Evolutionary conservation across 2,329 filamentous ascomycete genomes (phyloP).

Genomic region (Cladosporium sp.): DNA sequence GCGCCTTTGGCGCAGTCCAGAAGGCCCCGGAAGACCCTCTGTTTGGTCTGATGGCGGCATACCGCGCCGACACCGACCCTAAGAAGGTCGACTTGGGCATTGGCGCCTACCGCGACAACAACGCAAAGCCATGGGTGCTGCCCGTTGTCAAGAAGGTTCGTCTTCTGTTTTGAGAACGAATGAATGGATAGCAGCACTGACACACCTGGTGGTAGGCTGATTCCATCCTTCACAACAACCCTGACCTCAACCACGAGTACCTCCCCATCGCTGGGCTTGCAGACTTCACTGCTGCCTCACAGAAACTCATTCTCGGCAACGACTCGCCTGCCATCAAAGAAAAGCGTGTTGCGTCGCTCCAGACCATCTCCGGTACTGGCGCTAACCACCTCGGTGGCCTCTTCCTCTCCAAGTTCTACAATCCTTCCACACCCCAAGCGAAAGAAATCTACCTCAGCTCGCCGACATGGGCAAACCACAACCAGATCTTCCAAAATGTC

Average conservation of each 20-base stretch:
- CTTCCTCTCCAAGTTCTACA: slow-evolving; percentile 92
- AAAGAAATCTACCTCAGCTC: slow-evolving; percentile 80
- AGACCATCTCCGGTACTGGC: slow-evolving; percentile 96
- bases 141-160: slow-evolving; percentile 93
- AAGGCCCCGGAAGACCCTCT: slow-evolving; percentile 92
- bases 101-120: slow-evolving; percentile 91
- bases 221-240: slow-evolving; percentile 80
- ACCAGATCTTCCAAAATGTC: slow-evolving; percentile 96
- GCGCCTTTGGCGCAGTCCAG: slow-evolving; percentile 75
- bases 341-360: slow-evolving; percentile 75
- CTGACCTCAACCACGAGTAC: slow-evolving; percentile 95
- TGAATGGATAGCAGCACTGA: not conserved
- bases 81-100: slow-evolving; percentile 94
- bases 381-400: slow-evolving; percentile 89
- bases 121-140: slow-evolving; percentile 95
- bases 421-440: slow-evolving; percentile 55
- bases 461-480: slow-evolving; percentile 98
- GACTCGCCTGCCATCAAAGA: slow-evolving; percentile 79
- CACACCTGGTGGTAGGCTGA: slow-evolving; percentile 64
- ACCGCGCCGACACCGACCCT: slow-evolving; percentile 67
- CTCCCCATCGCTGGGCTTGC: slow-evolving; percentile 88
- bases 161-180: not conserved
- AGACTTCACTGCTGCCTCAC: slow-evolving; percentile 82
- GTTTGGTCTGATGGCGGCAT: slow-evolving; percentile 88
- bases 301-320: slow-evolving; percentile 79